Percentiles rank a stretch among this genome's conserved stretches.
Conservation (phyloP, 2,329 filamentous ascomycete species). For the Anthostomella pinea region DNA sequence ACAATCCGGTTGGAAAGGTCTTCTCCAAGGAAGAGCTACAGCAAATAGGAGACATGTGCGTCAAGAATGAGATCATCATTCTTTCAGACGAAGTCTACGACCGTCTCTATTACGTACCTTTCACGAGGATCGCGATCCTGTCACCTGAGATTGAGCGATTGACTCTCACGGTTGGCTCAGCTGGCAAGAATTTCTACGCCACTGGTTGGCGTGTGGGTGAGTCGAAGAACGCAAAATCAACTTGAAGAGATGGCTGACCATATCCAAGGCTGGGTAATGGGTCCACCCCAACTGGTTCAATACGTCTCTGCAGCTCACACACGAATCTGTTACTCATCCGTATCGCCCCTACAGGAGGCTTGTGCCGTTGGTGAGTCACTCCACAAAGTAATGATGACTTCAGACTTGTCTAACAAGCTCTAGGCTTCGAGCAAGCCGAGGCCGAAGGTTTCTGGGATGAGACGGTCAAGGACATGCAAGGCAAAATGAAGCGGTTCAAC, state of each 20-base stretch:
- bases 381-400: no score
- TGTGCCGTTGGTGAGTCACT: conserved; percentile 66
- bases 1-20: conserved; percentile 97
- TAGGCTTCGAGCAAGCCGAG: conserved; percentile 83
- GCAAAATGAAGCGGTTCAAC: conserved; percentile 85
- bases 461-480: conserved; percentile 82
- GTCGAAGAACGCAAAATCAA: conserved; percentile 16
- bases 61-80: conserved; percentile 92
- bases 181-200: conserved; percentile 97
- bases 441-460: conserved; percentile 82
- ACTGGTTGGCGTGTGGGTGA: conserved; percentile 87
- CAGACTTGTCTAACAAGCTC: no score
- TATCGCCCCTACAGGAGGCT: conserved; percentile 91
- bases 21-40: conserved; percentile 81
- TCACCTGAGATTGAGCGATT: conserved; percentile 85
- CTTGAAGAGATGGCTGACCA: neutral
- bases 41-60: conserved; percentile 80
- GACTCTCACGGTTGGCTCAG: conserved; percentile 91
- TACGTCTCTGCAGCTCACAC: conserved; percentile 92
- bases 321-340: conserved; percentile 91
- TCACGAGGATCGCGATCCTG: conserved; percentile 86
- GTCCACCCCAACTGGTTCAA: conserved; percentile 82
- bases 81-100: conserved; percentile 94
- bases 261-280: conserved; percentile 75
- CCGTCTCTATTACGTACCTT: conserved; percentile 89